Conservation (phyloP, 257 asterid genomes). For the Ajuga chamaepitys region DNA sequence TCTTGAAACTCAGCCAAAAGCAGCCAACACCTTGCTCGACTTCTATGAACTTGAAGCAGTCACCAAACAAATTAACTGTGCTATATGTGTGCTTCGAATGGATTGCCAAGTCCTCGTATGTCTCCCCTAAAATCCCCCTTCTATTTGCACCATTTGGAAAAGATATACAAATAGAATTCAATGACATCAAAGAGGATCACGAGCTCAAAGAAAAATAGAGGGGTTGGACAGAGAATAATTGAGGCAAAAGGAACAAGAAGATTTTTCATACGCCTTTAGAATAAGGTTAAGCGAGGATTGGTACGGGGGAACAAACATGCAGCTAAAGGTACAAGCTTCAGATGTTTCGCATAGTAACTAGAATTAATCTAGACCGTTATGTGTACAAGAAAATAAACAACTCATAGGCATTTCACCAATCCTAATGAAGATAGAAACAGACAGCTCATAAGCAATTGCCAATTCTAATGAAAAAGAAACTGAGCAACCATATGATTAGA, state of each 20-base stretch:
- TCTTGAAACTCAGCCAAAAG: constrained; percentile 22
- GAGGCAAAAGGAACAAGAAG: constrained; percentile 18
- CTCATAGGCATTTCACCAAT: too few relatives aligned
- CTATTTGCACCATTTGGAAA: constrained; percentile 27
- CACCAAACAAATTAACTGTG: constrained; percentile 48
- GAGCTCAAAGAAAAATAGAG: constrained; percentile 2
- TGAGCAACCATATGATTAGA: too few relatives aligned
- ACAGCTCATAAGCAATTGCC: too few relatives aligned
- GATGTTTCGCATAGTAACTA: neutral
- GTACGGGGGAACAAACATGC: constrained; percentile 10
- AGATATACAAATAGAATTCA: constrained; percentile 26
- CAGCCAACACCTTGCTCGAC: constrained; percentile 54
- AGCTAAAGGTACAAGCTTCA: constrained; percentile 12
- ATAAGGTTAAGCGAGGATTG: constrained; percentile 26
- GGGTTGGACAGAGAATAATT: neutral
- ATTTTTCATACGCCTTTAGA: constrained; percentile 25
- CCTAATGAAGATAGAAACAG: too few relatives aligned
- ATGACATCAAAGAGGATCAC: constrained; percentile 36
- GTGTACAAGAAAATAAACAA: too few relatives aligned
- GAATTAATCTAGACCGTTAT: neutral
- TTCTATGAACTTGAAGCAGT: constrained; percentile 46
- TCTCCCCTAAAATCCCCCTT: constrained; percentile 33
- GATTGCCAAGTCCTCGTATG: constrained; percentile 29
- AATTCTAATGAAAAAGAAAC: too few relatives aligned
- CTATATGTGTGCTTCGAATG: constrained; percentile 39